Percentiles rank a stretch among this genome's conserved stretches.
Conservation (phyloP, 129 eudicot genomes). For the Dittrichia graveolens region DNA sequence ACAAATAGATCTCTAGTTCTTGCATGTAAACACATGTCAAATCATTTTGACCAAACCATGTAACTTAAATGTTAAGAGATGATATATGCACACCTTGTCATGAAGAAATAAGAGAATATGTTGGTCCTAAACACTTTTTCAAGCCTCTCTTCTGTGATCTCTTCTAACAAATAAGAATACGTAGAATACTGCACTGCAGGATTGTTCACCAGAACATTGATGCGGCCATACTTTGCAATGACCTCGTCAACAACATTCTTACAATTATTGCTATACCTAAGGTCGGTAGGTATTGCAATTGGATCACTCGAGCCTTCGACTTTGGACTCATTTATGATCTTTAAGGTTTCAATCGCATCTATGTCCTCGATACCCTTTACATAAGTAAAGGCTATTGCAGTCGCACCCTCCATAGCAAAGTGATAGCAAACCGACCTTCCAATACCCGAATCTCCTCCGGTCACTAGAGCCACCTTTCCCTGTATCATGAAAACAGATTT, state of each 20-base stretch:
- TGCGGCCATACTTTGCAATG: slow-evolving; percentile 47
- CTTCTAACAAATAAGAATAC: slow-evolving; percentile 43
- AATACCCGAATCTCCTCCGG: slow-evolving; percentile 89
- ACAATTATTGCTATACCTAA: slow-evolving; percentile 68
- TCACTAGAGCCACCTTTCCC: slow-evolving; percentile 47
- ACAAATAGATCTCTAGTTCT: too few relatives aligned
- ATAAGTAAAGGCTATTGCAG: slow-evolving; percentile 68
- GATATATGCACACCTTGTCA: slow-evolving; percentile 44
- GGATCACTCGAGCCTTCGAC: slow-evolving; percentile 58
- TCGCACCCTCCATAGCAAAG: slow-evolving; percentile 71
- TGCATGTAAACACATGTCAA: too few relatives aligned
- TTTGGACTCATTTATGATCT: slow-evolving; percentile 45
- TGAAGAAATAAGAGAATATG: slow-evolving; percentile 61
- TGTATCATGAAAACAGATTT: not conserved
- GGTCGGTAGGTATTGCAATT: slow-evolving; percentile 50
- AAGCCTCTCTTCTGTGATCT: slow-evolving; percentile 70
- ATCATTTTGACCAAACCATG: too few relatives aligned
- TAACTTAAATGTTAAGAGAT: too few relatives aligned
- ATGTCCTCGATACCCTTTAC: slow-evolving; percentile 76
- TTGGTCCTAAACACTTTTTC: slow-evolving; percentile 81
- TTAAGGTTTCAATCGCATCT: slow-evolving; percentile 62
- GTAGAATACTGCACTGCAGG: slow-evolving; percentile 64
- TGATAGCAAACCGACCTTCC: slow-evolving; percentile 72
- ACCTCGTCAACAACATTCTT: slow-evolving; percentile 67
- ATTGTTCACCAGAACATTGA: slow-evolving; percentile 71